A percentile compares a stretch with the other conserved stretches of the same genome.
phyloP scores from a whole-genome alignment of 345 rosid species.

The Eucalyptus brandiana region DNA sequence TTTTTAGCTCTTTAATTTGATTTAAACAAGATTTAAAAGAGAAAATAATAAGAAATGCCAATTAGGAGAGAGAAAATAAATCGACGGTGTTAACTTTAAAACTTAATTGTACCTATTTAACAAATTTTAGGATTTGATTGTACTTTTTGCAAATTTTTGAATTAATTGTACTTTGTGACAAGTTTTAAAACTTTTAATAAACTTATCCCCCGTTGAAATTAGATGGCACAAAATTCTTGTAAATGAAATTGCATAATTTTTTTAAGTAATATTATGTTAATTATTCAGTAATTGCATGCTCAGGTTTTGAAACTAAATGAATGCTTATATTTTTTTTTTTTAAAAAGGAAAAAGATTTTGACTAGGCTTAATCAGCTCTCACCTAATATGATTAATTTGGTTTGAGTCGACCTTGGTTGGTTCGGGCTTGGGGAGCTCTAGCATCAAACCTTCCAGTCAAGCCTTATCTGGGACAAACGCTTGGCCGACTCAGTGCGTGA shows the following conservation, averaged over 20 bases:
- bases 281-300: neutral
- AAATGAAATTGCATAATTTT: neutral
- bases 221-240: neutral
- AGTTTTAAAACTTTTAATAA: too few species aligned
- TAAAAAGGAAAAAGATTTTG: neutral
- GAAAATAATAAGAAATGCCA: too few species aligned
- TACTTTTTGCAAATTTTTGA: accelerated
- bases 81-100: accelerated
- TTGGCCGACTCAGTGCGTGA: accelerated
- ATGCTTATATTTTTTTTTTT: neutral
- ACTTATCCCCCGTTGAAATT: accelerated
- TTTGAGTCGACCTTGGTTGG: neutral
- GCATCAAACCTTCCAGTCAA: neutral
- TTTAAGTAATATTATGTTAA: neutral
- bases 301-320: neutral
- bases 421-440: neutral
- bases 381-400: neutral
- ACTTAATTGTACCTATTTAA: too few species aligned
- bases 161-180: too few species aligned
- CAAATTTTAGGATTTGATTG: accelerated
- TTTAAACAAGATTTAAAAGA: too few species aligned
- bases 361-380: neutral
- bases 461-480: neutral
- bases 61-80: too few species aligned
- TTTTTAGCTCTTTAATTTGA: accelerated